Conservation (phyloP, 768 basidiomycete genomes). For the Cystobasidium tubakii region DNA sequence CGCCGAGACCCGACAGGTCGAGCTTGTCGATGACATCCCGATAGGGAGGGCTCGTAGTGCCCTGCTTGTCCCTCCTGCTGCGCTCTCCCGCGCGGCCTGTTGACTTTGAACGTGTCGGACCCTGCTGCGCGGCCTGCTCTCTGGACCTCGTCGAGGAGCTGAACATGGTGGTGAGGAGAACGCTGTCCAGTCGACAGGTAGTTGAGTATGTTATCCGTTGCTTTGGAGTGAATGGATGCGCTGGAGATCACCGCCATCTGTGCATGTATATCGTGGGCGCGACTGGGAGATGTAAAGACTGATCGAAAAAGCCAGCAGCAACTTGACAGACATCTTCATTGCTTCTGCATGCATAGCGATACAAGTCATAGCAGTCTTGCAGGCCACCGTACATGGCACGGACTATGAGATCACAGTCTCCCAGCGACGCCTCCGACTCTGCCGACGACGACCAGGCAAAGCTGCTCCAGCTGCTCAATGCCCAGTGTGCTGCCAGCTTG, state of each 20-base stretch:
- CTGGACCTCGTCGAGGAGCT: background rate
- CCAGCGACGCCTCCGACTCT: background rate
- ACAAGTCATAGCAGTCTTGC: too few species aligned
- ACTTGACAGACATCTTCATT: too few species aligned
- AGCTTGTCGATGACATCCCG: conserved; percentile 31
- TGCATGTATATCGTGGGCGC: too few species aligned
- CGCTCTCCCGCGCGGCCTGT: background rate
- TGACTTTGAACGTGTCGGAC: background rate
- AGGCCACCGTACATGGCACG: background rate
- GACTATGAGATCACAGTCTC: background rate
- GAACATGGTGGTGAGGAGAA: background rate
- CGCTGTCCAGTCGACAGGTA: too few species aligned
- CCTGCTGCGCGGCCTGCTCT: background rate
- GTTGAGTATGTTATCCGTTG: too few species aligned
- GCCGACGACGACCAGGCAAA: background rate
- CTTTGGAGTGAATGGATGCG: too few species aligned
- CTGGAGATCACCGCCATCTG: too few species aligned
- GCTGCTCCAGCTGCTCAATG: background rate
- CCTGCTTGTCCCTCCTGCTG: background rate
- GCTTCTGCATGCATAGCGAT: too few species aligned
- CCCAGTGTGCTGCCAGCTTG: conserved; percentile 2
- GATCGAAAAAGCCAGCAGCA: too few species aligned
- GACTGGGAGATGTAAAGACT: too few species aligned
- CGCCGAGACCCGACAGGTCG: conserved; percentile 8
- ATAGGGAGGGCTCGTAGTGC: background rate